Conservation (phyloP, 2,329 filamentous ascomycete species). For the Westerdykella aurantiaca region DNA sequence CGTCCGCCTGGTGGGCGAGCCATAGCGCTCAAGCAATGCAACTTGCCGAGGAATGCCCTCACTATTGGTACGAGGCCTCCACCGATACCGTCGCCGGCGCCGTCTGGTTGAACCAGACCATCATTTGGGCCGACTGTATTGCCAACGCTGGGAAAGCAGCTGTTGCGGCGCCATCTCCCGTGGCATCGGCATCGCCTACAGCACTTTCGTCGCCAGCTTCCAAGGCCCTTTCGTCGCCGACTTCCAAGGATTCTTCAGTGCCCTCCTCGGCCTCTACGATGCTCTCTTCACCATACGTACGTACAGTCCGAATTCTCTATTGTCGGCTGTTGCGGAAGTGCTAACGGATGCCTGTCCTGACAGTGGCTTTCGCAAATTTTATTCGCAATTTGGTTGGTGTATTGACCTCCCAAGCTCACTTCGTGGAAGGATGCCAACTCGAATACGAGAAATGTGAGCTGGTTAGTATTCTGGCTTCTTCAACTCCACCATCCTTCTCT, state of each 20-base stretch:
- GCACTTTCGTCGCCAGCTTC: too few species aligned
- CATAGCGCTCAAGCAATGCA: neutral
- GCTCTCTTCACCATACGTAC: neutral
- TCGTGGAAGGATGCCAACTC: slow-evolving; percentile 6
- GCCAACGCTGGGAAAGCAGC: neutral
- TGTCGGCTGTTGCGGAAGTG: neutral
- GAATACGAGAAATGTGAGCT: neutral
- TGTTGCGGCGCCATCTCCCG: neutral
- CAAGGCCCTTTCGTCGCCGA: too few species aligned
- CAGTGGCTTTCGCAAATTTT: neutral
- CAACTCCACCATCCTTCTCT: neutral
- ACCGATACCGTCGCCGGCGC: neutral
- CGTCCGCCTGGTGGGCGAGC: neutral
- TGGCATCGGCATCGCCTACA: neutral
- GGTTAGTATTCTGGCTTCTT: neutral
- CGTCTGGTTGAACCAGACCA: neutral
- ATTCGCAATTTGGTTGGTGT: neutral
- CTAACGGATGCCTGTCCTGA: neutral
- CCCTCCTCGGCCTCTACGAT: neutral
- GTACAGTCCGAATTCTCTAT: neutral
- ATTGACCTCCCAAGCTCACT: neutral
- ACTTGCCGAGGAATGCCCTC: neutral
- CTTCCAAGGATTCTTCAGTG: neutral
- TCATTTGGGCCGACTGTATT: neutral
- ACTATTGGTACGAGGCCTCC: neutral